A percentile compares a stretch with the other conserved stretches of the same genome.
phyloP scores from a whole-genome alignment of 2,329 filamentous ascomycete species.

The Pleochaeta shiraiana region DNA sequence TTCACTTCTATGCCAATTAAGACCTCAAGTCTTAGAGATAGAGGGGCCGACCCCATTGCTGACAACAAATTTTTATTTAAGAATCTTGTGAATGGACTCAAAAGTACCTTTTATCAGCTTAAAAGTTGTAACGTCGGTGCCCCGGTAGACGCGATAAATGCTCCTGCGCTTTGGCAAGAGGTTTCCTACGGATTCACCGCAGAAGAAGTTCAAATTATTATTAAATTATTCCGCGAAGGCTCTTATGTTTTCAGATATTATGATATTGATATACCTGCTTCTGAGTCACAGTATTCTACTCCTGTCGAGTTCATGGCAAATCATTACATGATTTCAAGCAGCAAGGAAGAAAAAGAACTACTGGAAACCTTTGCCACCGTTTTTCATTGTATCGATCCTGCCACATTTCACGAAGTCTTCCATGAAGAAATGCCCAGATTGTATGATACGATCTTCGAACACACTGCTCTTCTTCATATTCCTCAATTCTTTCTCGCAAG shows the following conservation, averaged over 20 bases:
- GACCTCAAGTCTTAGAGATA: conserved; percentile 73
- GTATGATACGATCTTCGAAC: conserved; percentile 96
- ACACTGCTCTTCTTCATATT: conserved; percentile 80
- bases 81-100: conserved; percentile 85
- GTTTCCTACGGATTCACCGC: conserved; percentile 93
- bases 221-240: conserved; percentile 93
- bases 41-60: conserved; percentile 70
- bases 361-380: conserved; percentile 96
- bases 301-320: conserved; percentile 86
- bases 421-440: conserved; percentile 91
- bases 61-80: conserved; percentile 98
- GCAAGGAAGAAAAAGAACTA: conserved; percentile 91
- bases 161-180: conserved; percentile 81
- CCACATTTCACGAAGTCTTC: conserved; percentile 97
- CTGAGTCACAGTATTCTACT: conserved; percentile 53
- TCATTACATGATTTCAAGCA: conserved; percentile 83
- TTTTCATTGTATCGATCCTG: conserved; percentile 95
- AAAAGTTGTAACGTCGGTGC: conserved; percentile 65
- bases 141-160: conserved; percentile 52
- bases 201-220: conserved; percentile 89
- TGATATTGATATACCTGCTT: conserved; percentile 57
- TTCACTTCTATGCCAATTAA: conserved; percentile 95
- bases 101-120: conserved; percentile 91
- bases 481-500: conserved; percentile 98
- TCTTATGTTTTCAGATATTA: conserved; percentile 96